phyloP scores from a whole-genome alignment of 2,329 filamentous ascomycete species.

The Fusarium piperis region DNA sequence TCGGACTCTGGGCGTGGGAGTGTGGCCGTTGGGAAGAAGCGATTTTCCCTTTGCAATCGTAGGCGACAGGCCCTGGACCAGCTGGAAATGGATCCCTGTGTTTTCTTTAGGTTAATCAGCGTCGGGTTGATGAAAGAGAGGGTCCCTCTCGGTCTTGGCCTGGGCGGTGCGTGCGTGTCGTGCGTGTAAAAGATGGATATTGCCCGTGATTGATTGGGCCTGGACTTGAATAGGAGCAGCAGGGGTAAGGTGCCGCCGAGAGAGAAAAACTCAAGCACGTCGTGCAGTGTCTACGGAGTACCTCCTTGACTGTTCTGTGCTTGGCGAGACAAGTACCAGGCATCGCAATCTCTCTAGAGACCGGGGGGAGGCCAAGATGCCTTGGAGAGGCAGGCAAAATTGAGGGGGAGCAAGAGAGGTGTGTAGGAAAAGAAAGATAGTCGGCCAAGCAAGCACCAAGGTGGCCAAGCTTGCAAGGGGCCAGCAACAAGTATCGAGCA shows the following conservation, averaged over 20 bases:
- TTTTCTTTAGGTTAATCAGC: conserved; percentile 37
- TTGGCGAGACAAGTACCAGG: conserved; percentile 28
- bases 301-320: conserved; percentile 18
- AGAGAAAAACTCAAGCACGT: conserved; percentile 21
- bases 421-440: conserved; percentile 34
- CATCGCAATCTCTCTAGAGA: conserved; percentile 30
- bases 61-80: conserved; percentile 21
- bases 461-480: conserved; percentile 31
- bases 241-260: conserved; percentile 36
- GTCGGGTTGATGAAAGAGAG: conserved; percentile 34
- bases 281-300: conserved; percentile 29
- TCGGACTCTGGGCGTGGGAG: conserved; percentile 20
- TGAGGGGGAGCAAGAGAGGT: conserved; percentile 26
- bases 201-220: conserved; percentile 33
- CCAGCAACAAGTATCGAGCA: conserved; percentile 12
- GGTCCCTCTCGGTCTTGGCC: conserved; percentile 16
- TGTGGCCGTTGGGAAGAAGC: conserved; percentile 13
- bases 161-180: conserved; percentile 26
- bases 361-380: conserved; percentile 23
- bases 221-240: conserved; percentile 24
- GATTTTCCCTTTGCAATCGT: conserved; percentile 18
- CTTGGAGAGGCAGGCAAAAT: conserved; percentile 26
- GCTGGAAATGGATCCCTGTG: conserved; percentile 26
- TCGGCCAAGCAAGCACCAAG: conserved; percentile 20
- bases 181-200: conserved; percentile 34